Evolutionary conservation across 371 early-diverging fungal genomes (phyloP).

Genomic region (Chytridium lagenaria): DNA sequence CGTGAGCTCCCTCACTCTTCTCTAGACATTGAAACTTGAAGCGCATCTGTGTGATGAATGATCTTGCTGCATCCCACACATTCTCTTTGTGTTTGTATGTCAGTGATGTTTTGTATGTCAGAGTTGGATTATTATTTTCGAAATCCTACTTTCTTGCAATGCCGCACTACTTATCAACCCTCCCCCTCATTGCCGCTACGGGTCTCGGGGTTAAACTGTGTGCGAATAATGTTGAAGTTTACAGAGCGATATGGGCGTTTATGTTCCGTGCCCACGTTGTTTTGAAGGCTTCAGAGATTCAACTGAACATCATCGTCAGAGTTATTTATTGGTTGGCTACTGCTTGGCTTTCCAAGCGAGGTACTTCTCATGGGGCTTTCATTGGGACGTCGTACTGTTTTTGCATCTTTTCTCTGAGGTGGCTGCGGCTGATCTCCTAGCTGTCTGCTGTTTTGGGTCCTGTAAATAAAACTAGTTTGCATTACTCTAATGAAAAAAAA

Average conservation of each 20-base stretch:
- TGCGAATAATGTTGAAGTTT: constrained; percentile 5
- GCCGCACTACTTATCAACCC: constrained; percentile 2
- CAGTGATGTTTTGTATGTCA: no score
- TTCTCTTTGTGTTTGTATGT: no score
- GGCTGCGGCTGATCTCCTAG: no score
- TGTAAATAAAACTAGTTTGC: not conserved
- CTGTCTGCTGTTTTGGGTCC: no score
- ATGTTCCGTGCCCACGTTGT: not conserved
- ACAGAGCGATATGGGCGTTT: constrained; percentile 1
- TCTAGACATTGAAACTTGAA: not conserved
- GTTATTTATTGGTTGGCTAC: not conserved
- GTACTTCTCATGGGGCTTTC: no score
- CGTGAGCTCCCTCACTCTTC: not conserved
- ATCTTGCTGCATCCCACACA: no score
- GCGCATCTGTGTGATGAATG: not conserved
- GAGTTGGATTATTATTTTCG: no score
- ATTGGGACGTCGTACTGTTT: no score
- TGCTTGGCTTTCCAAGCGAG: no score
- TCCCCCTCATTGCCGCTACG: not conserved
- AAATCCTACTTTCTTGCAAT: no score
- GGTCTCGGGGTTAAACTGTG: constrained; percentile 6
- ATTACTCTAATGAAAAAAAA: no score
- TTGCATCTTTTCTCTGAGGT: no score
- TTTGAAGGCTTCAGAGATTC: constrained; percentile 13
- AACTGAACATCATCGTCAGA: not conserved